Percentiles rank a stretch among this genome's conserved stretches.
Conservation (phyloP, 2,329 filamentous ascomycete genomes). For the Cercospora citrullina region DNA sequence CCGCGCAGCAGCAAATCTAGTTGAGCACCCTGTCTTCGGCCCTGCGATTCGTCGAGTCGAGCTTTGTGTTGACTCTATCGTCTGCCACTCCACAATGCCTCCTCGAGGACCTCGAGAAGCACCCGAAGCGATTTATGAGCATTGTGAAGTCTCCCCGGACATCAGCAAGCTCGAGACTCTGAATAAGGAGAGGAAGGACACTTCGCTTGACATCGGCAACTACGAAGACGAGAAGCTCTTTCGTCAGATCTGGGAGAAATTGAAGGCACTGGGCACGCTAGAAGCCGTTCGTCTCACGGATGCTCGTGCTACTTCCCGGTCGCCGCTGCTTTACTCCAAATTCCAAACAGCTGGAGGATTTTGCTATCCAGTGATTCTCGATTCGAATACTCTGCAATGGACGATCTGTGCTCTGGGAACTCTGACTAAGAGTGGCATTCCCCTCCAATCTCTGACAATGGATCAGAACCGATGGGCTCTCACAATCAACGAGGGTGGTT, state of each 20-base stretch:
- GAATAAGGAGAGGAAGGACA: not conserved
- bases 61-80: not conserved
- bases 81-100: not conserved
- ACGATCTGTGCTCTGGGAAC: not conserved
- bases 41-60: not conserved
- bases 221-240: not conserved
- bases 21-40: not conserved
- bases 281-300: not conserved
- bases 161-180: not conserved
- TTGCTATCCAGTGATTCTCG: not conserved
- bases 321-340: not conserved
- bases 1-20: not conserved
- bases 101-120: not conserved
- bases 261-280: not conserved
- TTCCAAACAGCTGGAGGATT: not conserved
- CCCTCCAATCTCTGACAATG: not conserved
- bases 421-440: not conserved
- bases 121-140: not conserved
- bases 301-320: not conserved
- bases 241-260: not conserved
- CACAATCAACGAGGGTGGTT: not conserved
- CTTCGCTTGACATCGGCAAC: not conserved
- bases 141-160: not conserved
- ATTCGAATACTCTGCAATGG: not conserved
- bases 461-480: not conserved